Evolutionary conservation across 2,329 filamentous ascomycete genomes (phyloP), one percentile per base, ranked within the genome.

Genomic region (Trichoderma gracile): DNA sequence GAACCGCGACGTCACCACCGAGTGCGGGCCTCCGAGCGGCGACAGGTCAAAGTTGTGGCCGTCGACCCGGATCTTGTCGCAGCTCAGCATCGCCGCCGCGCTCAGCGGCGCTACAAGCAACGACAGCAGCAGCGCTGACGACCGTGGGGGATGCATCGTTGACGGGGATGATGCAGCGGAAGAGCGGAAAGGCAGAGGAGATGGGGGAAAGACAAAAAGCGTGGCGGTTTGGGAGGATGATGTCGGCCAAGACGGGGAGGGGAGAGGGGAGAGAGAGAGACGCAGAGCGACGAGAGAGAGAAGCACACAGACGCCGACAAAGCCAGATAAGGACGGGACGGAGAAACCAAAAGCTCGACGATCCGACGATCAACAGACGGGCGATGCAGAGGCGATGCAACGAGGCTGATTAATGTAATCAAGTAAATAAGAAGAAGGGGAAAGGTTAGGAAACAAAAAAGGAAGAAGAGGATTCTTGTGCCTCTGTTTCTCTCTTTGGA

Each of bases 21-120:
- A 85, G 74, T 89, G 89, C 40, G 89, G 88, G 1, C 90, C 91
- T 6, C 78, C 80, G 8, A 93, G 83, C 67, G 81, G 76, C 27
- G 79, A 79, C 33, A 94, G 79, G 76, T 93, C 82, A 75, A 89
- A 93, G 33, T 78, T 81, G 66, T 84, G 80, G 25, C 80, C 80
- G 68, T 88, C 83, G 1, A 85, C 80, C 4, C 82, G 77, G 38
- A 92, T 79, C 56, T 87, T 80, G 21, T 84, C 80, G 80, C 90
- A 93, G 67, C 84, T 77, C 62, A 91, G 77, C 68, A 81, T 84
- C 47, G 84, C 80, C 15, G 79, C 74, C 10, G 75, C 75, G 3
- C 79, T 73, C 2, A 74, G 67, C 17, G 78, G 74, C 23, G 76
- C 70, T 17, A 80, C 69, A 47, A 80, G 71, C 15, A 79, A 71